Evolutionary conservation across 129 eudicot species (phyloP), one percentile per base, ranked within the genome.

Genomic region (Pittosporum tobira): DNA sequence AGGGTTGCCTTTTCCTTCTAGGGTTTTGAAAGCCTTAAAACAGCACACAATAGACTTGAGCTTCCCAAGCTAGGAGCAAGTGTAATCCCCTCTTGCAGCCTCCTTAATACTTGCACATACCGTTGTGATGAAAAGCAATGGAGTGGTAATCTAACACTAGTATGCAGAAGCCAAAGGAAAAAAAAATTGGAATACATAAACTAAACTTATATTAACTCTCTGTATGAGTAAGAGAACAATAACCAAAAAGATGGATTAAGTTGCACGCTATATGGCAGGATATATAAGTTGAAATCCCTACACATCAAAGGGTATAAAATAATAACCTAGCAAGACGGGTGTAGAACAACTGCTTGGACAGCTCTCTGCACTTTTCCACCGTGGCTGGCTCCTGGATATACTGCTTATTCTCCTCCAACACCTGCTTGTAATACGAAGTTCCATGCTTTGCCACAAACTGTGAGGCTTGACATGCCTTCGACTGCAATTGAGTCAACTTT

Each of bases 251-350:
- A 15, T 6, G 15, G 0, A 34, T 1, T 12, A 34, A 6, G 40
- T 53, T 4, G 16, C 24, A 53, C 0, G n/a, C 8, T 5, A 6
- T 3, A 51, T 51, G 30, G 19, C 36, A 2, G 16, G 6, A 28
- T 27, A 34, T 34, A 34, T 34, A 12, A 34, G 11, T 34, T 34
- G 11, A 34, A 34, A 34, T 34, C 40, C 40, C 40, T 6, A 0
- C 40, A 34, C 7, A 31, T 38, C 2, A 56, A 1, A 67, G 56
- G 24, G 28, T 28, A 19, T 1, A 57, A 31, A 51, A 30, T 15
- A 54, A 45, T 48, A 66, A 86, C 95, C 95, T 87, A 58, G 95
- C 95, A 63, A 87, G 95, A 80, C 95, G 95, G 66, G 95, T 87
- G 78, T 79, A 87, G 67, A 87, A 70, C 80, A 87, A 36, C 75